Evolutionary conservation across 2,329 filamentous ascomycete genomes (phyloP), one percentile per base, ranked within the genome.

Genomic region (Neophaeococcomyces mojaviensis): DNA sequence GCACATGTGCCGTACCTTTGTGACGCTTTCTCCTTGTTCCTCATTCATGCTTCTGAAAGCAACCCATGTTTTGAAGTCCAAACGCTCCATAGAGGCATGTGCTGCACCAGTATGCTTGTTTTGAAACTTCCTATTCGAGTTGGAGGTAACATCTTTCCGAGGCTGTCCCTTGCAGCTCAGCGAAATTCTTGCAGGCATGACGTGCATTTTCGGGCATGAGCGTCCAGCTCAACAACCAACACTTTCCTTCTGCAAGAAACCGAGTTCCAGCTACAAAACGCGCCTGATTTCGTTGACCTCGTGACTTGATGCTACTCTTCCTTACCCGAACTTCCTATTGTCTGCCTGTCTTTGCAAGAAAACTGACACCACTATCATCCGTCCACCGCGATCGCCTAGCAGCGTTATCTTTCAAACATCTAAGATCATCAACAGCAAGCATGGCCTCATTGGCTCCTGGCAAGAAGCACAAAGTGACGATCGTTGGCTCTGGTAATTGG

Each of bases 401-500:
- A 36, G 18, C 28, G 37, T 15, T 20, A 4, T 26, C 20, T 20
- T 24, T 13, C 3, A 39, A 26, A 7, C 37, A 34, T n/a, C 6
- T 18, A 4, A 8, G 7, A 34, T 20, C 35, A 19, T 16, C 24
- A 6, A 28, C 4, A 44, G 33, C 22, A 16, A 37, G 32, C 19
- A 44, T 44, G 41, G 41, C 41, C 8, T 26, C 41, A 9, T 30
- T 44, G 18, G 33, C 3, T n/a, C 8, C 32, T 33, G n/a, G 13
- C 33, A 44, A 44, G 33, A 88, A 84, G 69, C 88, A 95, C 78
- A 94, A 88, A 75, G 86, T 96, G 61, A 89, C 88, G 51, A 80
- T 98, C 43, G 79, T 98, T 55, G 92, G 92, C 58, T 97, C 90
- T 43, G 92, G 92, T 60, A 98, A 98, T 68, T 98, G 92, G 88